These are phyloP conservation scores for Vanrija pseudolonga DNA, from an alignment of 1,284 basidiomycete species.

Conservation along the genomic window DNA sequence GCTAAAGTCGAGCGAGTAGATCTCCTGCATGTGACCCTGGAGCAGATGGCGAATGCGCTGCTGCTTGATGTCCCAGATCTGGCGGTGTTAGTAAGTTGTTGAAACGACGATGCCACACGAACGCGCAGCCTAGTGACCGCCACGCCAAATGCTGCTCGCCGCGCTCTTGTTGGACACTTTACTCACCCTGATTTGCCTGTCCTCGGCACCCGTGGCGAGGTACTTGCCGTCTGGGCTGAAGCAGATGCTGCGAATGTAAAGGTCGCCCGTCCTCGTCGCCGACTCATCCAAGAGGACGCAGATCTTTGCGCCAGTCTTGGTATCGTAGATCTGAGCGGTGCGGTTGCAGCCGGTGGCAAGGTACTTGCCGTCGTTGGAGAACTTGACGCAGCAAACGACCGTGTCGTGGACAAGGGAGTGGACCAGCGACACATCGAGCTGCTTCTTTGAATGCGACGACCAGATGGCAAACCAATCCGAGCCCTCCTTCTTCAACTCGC, in stretches of 20 bases:
- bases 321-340: conserved; percentile 85
- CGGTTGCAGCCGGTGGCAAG: conserved; percentile 89
- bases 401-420: conserved; percentile 92
- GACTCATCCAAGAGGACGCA: conserved; percentile 68
- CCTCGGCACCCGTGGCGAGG: conserved; percentile 79
- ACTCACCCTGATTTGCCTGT: conserved; percentile 71
- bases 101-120: conserved; percentile 14
- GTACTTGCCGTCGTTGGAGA: conserved; percentile 81
- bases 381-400: conserved; percentile 90
- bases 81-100: conserved; percentile 15
- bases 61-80: conserved; percentile 84
- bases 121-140: too few species aligned
- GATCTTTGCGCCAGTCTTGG: conserved; percentile 73
- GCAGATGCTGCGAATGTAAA: conserved; percentile 78
- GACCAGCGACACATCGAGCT: conserved; percentile 80
- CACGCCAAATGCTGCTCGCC: too few species aligned
- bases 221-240: conserved; percentile 78
- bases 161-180: too few species aligned
- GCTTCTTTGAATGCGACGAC: conserved; percentile 76
- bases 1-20: conserved; percentile 85
- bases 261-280: conserved; percentile 63
- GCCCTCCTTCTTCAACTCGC: conserved; percentile 69
- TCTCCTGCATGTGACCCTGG: conserved; percentile 82
- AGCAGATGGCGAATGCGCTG: conserved; percentile 69
- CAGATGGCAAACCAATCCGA: conserved; percentile 94